Evolutionary conservation across 2,329 filamentous ascomycete genomes (phyloP), one percentile per base, ranked within the genome.

Genomic region (Neoascochyta sp.): DNA sequence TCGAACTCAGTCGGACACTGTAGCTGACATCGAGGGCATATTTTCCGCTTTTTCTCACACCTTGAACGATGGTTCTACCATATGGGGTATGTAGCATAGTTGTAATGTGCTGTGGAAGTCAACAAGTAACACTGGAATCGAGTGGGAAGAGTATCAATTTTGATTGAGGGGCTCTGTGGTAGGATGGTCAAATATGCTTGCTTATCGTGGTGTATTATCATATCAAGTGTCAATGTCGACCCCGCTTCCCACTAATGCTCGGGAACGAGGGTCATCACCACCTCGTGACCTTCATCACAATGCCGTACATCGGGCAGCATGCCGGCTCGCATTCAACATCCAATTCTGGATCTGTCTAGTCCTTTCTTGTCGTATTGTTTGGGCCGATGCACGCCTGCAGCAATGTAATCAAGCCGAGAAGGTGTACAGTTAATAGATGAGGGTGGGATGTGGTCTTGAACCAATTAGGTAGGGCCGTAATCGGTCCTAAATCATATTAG

Each of bases 151-250:
- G n/a, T n/a, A n/a, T n/a, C n/a, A n/a, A n/a, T n/a, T n/a, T n/a
- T n/a, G n/a, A n/a, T n/a, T n/a, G n/a, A n/a, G n/a, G n/a, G n/a
- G n/a, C n/a, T n/a, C n/a, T n/a, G n/a, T n/a, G n/a, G n/a, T n/a
- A n/a, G n/a, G n/a, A n/a, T n/a, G n/a, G n/a, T n/a, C n/a, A n/a
- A n/a, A n/a, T n/a, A n/a, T n/a, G n/a, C n/a, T 30, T 16, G 30
- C 41, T 51, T 50, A 51, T 52, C n/a, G n/a, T n/a, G n/a, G n/a
- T n/a, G n/a, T n/a, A 27, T 25, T 36, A 32, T 27, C 30, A 27
- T 39, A 41, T 34, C 32, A 39, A 22, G 13, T 32, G 12, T 42
- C 23, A 30, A 22, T 16, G 16, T 17, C 21, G 29, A 50, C 49
- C 49, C 49, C 49, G 49, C 49, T 43, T 29, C 31, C 11, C 24